Conservation (phyloP, 306 rosid genomes). For the Quercus cerris region DNA sequence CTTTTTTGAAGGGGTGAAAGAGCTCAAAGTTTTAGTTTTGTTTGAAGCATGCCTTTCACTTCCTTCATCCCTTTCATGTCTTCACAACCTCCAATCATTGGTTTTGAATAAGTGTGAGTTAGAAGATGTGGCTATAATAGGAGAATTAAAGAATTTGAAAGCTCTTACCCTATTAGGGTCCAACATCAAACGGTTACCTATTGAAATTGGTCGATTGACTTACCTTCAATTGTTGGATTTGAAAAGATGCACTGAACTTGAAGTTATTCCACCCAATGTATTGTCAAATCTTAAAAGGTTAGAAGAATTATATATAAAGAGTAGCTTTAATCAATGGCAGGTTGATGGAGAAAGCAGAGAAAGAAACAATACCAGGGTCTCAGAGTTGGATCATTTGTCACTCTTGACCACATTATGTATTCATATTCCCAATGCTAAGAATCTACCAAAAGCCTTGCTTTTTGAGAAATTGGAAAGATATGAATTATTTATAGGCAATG, state of each 20-base stretch:
- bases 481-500: too few species aligned
- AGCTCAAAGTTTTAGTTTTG: fast-evolving
- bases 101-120: fast-evolving
- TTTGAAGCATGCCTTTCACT: fast-evolving
- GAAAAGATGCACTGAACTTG: fast-evolving
- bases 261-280: fast-evolving
- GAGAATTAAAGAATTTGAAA: too few species aligned
- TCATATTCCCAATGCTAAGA: too few species aligned
- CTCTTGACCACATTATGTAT: too few species aligned
- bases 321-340: too few species aligned
- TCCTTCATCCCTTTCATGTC: too few species aligned
- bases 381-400: too few species aligned
- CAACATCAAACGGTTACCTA: fast-evolving
- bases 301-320: fast-evolving
- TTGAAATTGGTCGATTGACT: fast-evolving
- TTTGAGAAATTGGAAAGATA: fast-evolving
- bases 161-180: too few species aligned
- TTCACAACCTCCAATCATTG: fast-evolving
- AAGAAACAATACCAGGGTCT: too few species aligned
- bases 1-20: fast-evolving
- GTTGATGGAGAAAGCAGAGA: fast-evolving
- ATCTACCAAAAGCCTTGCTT: too few species aligned
- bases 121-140: fast-evolving
- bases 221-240: too few species aligned
- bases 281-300: fast-evolving